Conservation (phyloP, 176 grass and related monocot genomes). For the Musa beccarii region DNA sequence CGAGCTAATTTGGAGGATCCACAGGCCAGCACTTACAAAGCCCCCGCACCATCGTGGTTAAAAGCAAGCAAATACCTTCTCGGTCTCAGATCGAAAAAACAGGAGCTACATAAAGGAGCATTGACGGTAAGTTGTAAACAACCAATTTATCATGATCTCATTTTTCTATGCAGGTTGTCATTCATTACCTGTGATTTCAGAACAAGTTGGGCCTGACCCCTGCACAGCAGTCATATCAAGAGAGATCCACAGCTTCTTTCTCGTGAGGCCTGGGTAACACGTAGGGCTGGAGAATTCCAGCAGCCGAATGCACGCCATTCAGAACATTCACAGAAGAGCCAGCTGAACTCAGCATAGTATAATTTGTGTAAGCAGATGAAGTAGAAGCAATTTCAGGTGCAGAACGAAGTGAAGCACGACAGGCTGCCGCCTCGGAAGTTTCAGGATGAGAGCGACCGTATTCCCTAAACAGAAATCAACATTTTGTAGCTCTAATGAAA, state of each 20-base stretch:
- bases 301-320: not conserved
- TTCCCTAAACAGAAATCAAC: not conserved
- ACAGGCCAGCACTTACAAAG: not conserved
- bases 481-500: not conserved
- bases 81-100: too few relatives aligned
- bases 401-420: not conserved
- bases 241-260: not conserved
- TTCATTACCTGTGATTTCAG: not conserved
- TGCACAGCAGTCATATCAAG: not conserved
- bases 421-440: conserved; percentile 5
- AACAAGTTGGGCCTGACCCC: not conserved
- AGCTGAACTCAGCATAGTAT: not conserved
- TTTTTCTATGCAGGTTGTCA: too few relatives aligned
- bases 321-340: not conserved
- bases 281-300: conserved; percentile 5
- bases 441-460: not conserved
- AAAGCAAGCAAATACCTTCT: too few relatives aligned
- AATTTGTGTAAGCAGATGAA: not conserved
- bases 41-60: too few relatives aligned
- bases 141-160: too few relatives aligned
- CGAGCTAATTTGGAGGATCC: not conserved
- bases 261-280: conserved; percentile 1
- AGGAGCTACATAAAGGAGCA: too few relatives aligned
- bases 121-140: too few relatives aligned
- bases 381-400: not conserved